Conservation (phyloP, 176 grass and related monocot genomes). For the Phyllostachys edulis region DNA sequence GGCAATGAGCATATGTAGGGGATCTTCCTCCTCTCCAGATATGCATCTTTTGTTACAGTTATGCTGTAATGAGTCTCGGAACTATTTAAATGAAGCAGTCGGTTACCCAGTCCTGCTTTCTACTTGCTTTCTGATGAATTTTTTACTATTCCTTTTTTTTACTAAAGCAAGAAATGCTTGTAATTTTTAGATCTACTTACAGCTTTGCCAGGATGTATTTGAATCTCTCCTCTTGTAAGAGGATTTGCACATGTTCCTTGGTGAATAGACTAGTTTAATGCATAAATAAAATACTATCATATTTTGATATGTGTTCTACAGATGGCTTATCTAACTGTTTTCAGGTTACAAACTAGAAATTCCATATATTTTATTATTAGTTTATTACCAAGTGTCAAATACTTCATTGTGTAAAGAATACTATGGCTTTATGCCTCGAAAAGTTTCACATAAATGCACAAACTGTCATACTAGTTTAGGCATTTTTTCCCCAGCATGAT, state of each 20-base stretch:
- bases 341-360: background rate
- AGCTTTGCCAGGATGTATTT: background rate
- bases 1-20: conserved; percentile 87
- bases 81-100: conserved; percentile 7
- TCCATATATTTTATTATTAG: background rate
- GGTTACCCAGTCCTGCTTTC: background rate
- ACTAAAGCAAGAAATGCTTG: background rate
- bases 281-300: background rate
- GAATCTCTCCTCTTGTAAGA: conserved; percentile 23
- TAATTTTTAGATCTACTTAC: conserved; percentile 2
- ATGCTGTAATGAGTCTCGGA: background rate
- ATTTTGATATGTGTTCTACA: conserved; percentile 4
- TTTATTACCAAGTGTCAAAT: background rate
- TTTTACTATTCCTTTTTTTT: background rate
- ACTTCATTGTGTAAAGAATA: background rate
- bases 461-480: background rate
- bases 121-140: background rate
- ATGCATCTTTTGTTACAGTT: conserved; percentile 4
- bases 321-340: background rate
- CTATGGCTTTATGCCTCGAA: background rate
- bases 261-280: conserved; percentile 20
- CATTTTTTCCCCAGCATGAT: conserved; percentile 2
- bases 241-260: background rate
- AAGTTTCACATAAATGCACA: background rate
- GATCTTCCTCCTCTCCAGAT: conserved; percentile 10